Evolutionary conservation across 345 rosid genomes (phyloP).

Genomic region (Streptanthus diversifolius): DNA sequence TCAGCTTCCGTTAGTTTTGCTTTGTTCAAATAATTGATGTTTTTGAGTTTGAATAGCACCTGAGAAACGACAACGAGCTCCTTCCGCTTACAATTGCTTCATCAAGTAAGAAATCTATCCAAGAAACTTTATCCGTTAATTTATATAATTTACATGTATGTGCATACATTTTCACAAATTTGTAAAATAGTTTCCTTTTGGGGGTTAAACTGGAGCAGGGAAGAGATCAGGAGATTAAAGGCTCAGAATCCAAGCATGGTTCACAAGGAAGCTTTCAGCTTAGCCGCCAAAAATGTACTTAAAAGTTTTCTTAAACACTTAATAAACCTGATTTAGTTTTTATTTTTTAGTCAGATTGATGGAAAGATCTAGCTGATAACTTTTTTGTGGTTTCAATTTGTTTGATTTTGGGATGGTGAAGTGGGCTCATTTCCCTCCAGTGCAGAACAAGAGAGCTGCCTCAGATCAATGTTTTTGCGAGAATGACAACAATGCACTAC

Average conservation of each 20-base stretch:
- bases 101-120: constrained; percentile 59
- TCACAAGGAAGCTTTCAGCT: constrained; percentile 96
- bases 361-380: constrained; percentile 3
- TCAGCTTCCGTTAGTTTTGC: not conserved
- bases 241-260: constrained; percentile 86
- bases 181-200: not conserved
- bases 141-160: not conserved
- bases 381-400: constrained; percentile 16
- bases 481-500: constrained; percentile 23
- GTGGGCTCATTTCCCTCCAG: constrained; percentile 95
- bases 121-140: not conserved
- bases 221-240: constrained; percentile 96
- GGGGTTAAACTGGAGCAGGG: constrained; percentile 41
- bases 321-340: not conserved
- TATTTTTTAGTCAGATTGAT: not conserved
- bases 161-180: not conserved
- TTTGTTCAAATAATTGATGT: not conserved
- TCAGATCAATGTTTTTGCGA: constrained; percentile 33
- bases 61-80: constrained; percentile 96
- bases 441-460: constrained; percentile 46
- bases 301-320: not conserved
- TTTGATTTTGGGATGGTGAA: constrained; percentile 35
- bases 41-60: constrained; percentile 54
- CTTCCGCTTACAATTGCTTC: constrained; percentile 91
- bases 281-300: constrained; percentile 89